phyloP scores from a whole-genome alignment of 2,329 filamentous ascomycete species.

The Arthrinium phaeospermum region DNA sequence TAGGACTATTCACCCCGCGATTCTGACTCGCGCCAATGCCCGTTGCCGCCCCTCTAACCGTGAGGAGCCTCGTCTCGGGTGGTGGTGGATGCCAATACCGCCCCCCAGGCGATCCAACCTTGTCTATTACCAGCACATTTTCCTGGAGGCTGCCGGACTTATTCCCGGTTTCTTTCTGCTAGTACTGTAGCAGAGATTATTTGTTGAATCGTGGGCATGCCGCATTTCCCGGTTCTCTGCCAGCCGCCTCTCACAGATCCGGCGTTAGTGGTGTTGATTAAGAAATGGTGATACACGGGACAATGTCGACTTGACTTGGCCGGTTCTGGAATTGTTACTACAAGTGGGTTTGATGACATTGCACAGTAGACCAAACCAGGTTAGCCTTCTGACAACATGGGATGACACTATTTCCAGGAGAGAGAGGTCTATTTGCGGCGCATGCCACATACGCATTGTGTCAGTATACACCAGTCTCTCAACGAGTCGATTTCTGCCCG shows the following conservation, averaged over 20 bases:
- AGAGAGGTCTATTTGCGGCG: not conserved
- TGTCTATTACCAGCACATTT: not conserved
- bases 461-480: not conserved
- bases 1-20: slow-evolving; percentile 12
- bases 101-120: not conserved
- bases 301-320: not conserved
- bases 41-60: not conserved
- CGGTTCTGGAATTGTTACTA: not conserved
- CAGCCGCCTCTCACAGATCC: not conserved
- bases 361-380: not conserved
- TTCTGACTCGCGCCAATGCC: slow-evolving; percentile 4
- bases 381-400: not conserved
- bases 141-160: not conserved
- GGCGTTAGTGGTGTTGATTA: not conserved
- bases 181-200: not conserved
- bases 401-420: not conserved
- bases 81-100: not conserved
- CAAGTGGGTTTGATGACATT: not conserved
- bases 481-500: not conserved
- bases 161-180: not conserved
- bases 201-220: not conserved
- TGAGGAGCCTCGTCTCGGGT: not conserved
- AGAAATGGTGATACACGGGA: not conserved
- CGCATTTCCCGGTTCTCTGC: not conserved
- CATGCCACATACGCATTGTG: not conserved